Evolutionary conservation across 768 basidiomycete genomes (phyloP).

Genomic region (Russula vinacea): DNA sequence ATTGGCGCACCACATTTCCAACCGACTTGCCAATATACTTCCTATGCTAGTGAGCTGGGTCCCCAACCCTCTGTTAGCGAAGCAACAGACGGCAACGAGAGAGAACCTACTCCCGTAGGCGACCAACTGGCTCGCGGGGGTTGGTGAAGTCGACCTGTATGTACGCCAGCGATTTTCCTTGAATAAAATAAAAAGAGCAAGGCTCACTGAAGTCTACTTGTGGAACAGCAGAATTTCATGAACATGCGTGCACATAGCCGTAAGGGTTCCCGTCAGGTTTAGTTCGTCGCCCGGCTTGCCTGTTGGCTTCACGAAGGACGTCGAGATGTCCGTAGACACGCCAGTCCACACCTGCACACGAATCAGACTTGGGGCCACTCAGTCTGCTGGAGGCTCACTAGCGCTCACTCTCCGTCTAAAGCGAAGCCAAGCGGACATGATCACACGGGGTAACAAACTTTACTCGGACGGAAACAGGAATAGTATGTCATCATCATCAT

Average conservation of each 20-base stretch:
- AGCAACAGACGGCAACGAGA: not conserved
- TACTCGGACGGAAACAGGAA: not conserved
- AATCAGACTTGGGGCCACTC: not conserved
- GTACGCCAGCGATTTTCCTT: constrained; percentile 77
- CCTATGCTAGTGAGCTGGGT: constrained; percentile 80
- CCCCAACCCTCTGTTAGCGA: constrained; percentile 18
- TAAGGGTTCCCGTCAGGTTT: constrained; percentile 60
- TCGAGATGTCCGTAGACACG: constrained; percentile 75
- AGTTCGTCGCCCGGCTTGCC: constrained; percentile 69
- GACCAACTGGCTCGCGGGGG: constrained; percentile 61
- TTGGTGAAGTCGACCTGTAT: constrained; percentile 75
- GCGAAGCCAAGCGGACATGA: constrained; percentile 66
- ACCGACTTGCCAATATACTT: constrained; percentile 77
- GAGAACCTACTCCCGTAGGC: constrained; percentile 70
- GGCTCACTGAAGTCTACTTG: not conserved
- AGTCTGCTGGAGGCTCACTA: not conserved
- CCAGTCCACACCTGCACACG: constrained; percentile 76
- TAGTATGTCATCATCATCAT: constrained; percentile 20
- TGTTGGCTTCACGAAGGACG: constrained; percentile 74
- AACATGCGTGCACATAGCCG: constrained; percentile 64
- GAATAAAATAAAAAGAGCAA: no score
- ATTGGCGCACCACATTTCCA: constrained; percentile 42
- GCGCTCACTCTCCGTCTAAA: constrained; percentile 59
- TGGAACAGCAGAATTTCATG: not conserved
- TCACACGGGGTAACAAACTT: not conserved